Percentiles rank a stretch among this genome's conserved stretches.
Conservation (phyloP, 768 basidiomycete species). For the Mycena maculata region DNA sequence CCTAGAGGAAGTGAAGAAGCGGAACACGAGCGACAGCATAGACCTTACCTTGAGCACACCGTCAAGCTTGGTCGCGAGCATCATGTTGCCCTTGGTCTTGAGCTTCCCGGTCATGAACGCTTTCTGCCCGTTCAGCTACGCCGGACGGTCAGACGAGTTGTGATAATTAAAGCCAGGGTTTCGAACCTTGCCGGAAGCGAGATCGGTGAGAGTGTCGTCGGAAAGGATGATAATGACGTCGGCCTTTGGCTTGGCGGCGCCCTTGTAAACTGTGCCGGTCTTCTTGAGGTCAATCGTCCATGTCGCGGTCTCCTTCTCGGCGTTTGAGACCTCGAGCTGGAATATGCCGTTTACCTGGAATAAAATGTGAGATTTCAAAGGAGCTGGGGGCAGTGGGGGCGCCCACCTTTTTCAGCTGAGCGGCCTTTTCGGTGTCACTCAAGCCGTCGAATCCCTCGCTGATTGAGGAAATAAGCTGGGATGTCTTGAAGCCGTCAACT, state of each 20-base stretch:
- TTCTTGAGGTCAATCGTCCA: slow-evolving; percentile 98
- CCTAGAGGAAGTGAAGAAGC: slow-evolving; percentile 38
- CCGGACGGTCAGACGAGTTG: neutral
- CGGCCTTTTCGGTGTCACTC: slow-evolving; percentile 71
- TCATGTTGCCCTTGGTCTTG: slow-evolving; percentile 92
- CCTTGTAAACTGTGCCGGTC: slow-evolving; percentile 80
- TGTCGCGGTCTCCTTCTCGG: slow-evolving; percentile 71
- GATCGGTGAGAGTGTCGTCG: slow-evolving; percentile 78
- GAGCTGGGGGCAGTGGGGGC: too few species aligned
- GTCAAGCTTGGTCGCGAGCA: slow-evolving; percentile 94
- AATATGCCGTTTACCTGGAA: slow-evolving; percentile 87
- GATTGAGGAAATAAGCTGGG: slow-evolving; percentile 70
- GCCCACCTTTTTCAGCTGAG: slow-evolving; percentile 80
- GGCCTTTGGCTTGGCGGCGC: slow-evolving; percentile 75
- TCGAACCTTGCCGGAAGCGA: slow-evolving; percentile 78
- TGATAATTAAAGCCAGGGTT: slow-evolving; percentile 23
- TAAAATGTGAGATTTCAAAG: neutral
- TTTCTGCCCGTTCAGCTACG: slow-evolving; percentile 88
- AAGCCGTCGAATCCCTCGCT: slow-evolving; percentile 62
- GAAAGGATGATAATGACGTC: slow-evolving; percentile 86
- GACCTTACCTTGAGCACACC: slow-evolving; percentile 76
- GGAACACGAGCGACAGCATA: neutral
- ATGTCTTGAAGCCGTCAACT: slow-evolving; percentile 81
- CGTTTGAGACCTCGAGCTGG: slow-evolving; percentile 84
- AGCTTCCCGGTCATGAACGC: slow-evolving; percentile 97